These are phyloP conservation scores for Lactarius sp. DNA, from an alignment of 768 basidiomycete species.

Conservation along the genomic window DNA sequence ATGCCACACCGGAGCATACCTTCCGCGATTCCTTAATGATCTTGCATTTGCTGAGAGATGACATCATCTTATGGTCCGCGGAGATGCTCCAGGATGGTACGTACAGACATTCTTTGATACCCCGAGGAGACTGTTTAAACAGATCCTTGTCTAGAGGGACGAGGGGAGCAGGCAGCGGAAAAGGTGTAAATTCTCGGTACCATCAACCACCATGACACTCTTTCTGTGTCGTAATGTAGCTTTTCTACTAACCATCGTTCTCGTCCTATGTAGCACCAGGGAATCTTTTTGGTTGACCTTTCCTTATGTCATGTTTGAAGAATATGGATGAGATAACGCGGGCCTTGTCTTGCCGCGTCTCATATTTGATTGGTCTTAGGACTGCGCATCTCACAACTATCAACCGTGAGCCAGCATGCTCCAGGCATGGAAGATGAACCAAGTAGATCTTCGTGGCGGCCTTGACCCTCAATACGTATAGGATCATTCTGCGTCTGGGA, in stretches of 20 bases:
- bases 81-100: constrained; percentile 54
- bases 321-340: neutral
- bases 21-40: constrained; percentile 81
- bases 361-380: too few species aligned
- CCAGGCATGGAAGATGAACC: too few species aligned
- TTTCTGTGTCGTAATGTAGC: constrained; percentile 6
- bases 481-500: neutral
- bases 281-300: neutral
- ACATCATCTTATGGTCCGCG: constrained; percentile 79
- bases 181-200: neutral
- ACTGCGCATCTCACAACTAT: too few species aligned
- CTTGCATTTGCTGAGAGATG: constrained; percentile 76
- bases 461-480: neutral
- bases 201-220: neutral
- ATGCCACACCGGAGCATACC: constrained; percentile 40
- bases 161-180: constrained; percentile 1
- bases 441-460: too few species aligned
- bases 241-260: neutral
- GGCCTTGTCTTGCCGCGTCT: too few species aligned
- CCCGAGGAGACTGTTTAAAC: neutral
- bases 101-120: neutral
- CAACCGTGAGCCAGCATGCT: too few species aligned
- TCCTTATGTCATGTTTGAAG: neutral
- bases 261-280: constrained; percentile 12
- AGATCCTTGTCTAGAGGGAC: constrained; percentile 1